Evolutionary conservation across 129 eudicot species (phyloP).

Genomic region (Smallanthus sonchifolius): DNA sequence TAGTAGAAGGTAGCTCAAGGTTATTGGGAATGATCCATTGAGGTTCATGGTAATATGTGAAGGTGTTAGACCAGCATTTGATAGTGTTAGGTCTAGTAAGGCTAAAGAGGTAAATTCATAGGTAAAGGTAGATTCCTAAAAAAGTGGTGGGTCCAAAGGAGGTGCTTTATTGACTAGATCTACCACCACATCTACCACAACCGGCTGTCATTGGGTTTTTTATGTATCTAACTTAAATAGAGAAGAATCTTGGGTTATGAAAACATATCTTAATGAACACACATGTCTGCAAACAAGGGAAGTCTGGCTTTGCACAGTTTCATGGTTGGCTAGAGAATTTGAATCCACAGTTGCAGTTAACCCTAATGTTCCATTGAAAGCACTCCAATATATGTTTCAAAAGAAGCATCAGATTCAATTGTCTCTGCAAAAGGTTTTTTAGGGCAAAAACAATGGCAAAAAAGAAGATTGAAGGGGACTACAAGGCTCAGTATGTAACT

Average conservation of each 20-base stretch:
- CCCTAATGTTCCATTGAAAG: not conserved
- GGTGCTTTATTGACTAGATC: too few relatives aligned
- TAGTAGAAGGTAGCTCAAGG: not conserved
- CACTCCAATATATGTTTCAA: not conserved
- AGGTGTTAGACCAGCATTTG: too few relatives aligned
- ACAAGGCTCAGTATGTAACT: too few relatives aligned
- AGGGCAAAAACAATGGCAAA: not conserved
- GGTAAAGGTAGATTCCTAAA: too few relatives aligned
- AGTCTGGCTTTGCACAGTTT: not conserved
- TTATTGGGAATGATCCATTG: not conserved
- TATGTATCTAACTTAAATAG: too few relatives aligned
- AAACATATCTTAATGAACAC: not conserved
- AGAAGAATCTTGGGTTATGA: not conserved
- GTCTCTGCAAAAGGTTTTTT: not conserved
- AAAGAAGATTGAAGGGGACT: not conserved
- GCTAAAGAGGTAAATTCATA: too few relatives aligned
- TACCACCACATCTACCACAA: too few relatives aligned
- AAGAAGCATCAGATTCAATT: not conserved
- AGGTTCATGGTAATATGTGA: not conserved
- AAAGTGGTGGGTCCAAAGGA: too few relatives aligned
- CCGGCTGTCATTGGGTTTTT: too few relatives aligned
- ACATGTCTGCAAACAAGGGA: not conserved
- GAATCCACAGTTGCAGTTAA: not conserved
- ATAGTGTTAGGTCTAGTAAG: too few relatives aligned
- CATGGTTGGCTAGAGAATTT: not conserved